These are phyloP conservation scores for Teratosphaeria viscida DNA, from an alignment of 2,329 filamentous ascomycete species.

Conservation along the genomic window DNA sequence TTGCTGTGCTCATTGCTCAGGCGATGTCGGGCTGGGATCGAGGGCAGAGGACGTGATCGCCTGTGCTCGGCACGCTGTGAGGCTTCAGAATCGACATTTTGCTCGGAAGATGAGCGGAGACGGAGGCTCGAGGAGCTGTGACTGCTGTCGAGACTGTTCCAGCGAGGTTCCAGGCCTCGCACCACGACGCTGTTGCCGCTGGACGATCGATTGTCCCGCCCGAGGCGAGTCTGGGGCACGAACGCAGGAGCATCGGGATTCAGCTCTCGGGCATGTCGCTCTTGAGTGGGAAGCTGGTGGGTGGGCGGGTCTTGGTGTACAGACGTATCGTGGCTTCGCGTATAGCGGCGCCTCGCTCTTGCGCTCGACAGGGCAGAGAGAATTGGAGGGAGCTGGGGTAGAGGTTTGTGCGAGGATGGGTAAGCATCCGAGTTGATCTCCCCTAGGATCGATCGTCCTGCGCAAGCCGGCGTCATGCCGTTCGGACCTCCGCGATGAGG, in stretches of 20 bases:
- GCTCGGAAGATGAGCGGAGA: conserved; percentile 14
- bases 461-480: not conserved
- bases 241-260: conserved; percentile 22
- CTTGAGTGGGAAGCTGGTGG: not conserved
- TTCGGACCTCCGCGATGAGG: not conserved
- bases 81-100: conserved; percentile 8
- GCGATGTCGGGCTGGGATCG: conserved; percentile 4
- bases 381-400: not conserved
- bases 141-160: conserved; percentile 5
- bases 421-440: conserved; percentile 2
- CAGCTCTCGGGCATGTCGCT: conserved; percentile 2
- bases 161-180: conserved; percentile 1
- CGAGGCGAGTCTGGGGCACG: conserved; percentile 17
- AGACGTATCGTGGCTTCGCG: conserved; percentile 1
- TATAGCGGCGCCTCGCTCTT: conserved; percentile 5
- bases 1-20: conserved; percentile 12
- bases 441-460: not conserved
- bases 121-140: conserved; percentile 11
- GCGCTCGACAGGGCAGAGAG: conserved; percentile 4
- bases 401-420: not conserved
- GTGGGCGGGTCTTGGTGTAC: not conserved
- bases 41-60: not conserved
- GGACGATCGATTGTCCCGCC: conserved; percentile 5
- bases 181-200: conserved; percentile 1
- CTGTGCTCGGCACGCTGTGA: not conserved